phyloP scores from a whole-genome alignment of 2,329 filamentous ascomycete genomes.

The Coleophoma cylindrospora region DNA sequence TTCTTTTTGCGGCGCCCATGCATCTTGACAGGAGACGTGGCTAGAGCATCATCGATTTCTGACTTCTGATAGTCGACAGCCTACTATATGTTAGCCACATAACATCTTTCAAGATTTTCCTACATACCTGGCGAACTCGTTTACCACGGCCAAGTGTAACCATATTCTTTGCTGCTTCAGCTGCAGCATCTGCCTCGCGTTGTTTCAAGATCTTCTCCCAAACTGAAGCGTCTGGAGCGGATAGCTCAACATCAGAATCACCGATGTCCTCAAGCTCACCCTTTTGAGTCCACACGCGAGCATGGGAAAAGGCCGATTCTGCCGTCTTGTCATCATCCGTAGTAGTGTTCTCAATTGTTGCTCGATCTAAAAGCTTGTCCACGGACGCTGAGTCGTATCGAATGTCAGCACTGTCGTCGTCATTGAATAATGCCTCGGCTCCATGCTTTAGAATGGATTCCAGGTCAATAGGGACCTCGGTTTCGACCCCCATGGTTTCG shows the following conservation, averaged over 20 bases:
- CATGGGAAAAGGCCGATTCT: slow-evolving; percentile 83
- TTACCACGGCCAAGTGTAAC: slow-evolving; percentile 84
- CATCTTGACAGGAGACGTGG: slow-evolving; percentile 8
- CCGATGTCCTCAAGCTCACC: slow-evolving; percentile 62
- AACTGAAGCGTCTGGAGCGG: slow-evolving; percentile 59
- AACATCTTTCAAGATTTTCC: no score
- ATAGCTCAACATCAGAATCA: slow-evolving; percentile 43
- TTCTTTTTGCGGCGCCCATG: slow-evolving; percentile 1
- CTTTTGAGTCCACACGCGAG: slow-evolving; percentile 88
- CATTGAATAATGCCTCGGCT: slow-evolving; percentile 79
- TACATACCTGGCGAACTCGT: slow-evolving; percentile 36
- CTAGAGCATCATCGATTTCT: slow-evolving; percentile 9
- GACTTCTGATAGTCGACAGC: slow-evolving; percentile 15
- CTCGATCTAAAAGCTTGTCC: slow-evolving; percentile 87
- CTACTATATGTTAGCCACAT: background rate
- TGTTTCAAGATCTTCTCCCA: slow-evolving; percentile 90
- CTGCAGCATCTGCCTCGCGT: slow-evolving; percentile 73
- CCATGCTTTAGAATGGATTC: slow-evolving; percentile 87
- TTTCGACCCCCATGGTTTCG: slow-evolving; percentile 82
- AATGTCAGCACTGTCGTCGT: slow-evolving; percentile 68
- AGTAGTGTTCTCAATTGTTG: slow-evolving; percentile 68
- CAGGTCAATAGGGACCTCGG: slow-evolving; percentile 72
- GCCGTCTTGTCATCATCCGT: slow-evolving; percentile 56
- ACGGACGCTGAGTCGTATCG: slow-evolving; percentile 76
- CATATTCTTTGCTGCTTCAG: slow-evolving; percentile 61